Evolutionary conservation across 345 rosid species (phyloP).

Genomic region (Euphorbia pulcherrima): DNA sequence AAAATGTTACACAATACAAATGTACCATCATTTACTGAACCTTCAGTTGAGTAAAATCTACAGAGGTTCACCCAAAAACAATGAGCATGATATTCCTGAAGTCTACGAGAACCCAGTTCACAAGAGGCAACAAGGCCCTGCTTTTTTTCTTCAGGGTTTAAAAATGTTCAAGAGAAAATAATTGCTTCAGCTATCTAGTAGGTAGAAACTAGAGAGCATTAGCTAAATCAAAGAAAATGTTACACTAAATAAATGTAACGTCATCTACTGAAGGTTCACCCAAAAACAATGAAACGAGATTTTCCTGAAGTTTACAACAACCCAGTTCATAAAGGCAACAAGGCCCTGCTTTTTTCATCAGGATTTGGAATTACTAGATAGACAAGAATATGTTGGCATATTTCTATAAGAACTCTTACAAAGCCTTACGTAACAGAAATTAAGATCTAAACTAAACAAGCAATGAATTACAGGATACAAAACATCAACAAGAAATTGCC

Average conservation of each 20-base stretch:
- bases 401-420: not conserved
- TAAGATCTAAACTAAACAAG: not conserved
- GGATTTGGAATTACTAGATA: slow-evolving; percentile 9
- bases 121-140: slow-evolving; percentile 33
- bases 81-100: slow-evolving; percentile 35
- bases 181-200: not conserved
- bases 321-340: slow-evolving; percentile 30
- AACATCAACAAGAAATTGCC: not conserved
- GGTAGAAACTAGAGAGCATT: no score
- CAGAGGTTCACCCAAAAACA: slow-evolving; percentile 62
- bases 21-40: slow-evolving; percentile 19
- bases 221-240: no score
- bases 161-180: no score
- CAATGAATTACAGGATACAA: not conserved
- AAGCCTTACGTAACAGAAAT: not conserved
- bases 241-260: not conserved
- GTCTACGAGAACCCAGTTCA: slow-evolving; percentile 24
- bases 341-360: slow-evolving; percentile 38
- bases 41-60: slow-evolving; percentile 12
- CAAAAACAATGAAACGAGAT: not conserved
- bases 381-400: no score
- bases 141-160: slow-evolving; percentile 38
- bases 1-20: not conserved
- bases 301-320: slow-evolving; percentile 32
- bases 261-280: no score